A percentile compares a stretch with the other conserved stretches of the same genome.
phyloP scores from a whole-genome alignment of 2,329 filamentous ascomycete genomes.

The Aspergillus aculeatinus region DNA sequence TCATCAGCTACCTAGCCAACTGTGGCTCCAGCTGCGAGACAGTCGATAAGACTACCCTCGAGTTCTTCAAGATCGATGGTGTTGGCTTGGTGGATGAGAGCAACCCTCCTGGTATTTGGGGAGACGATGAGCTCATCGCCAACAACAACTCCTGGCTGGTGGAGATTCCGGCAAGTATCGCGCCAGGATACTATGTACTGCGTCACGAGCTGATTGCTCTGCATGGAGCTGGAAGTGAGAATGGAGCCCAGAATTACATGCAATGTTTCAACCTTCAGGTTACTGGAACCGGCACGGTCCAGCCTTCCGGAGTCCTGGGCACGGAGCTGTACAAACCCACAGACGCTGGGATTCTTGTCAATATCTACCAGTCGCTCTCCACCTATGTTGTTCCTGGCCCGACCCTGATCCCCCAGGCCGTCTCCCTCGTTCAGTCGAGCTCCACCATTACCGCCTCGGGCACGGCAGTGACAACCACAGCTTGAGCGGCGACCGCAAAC shows the following conservation, averaged over 20 bases:
- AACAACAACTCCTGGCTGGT: slow-evolving; percentile 51
- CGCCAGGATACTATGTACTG: slow-evolving; percentile 51
- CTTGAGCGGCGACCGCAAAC: background rate
- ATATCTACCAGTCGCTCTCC: slow-evolving; percentile 49
- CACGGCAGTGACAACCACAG: slow-evolving; percentile 8
- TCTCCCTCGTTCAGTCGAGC: slow-evolving; percentile 16
- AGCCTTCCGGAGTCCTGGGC: slow-evolving; percentile 48
- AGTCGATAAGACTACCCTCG: slow-evolving; percentile 51
- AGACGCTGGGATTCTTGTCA: slow-evolving; percentile 58
- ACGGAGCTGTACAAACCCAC: slow-evolving; percentile 54
- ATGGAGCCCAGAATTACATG: slow-evolving; percentile 52
- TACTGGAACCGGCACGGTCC: slow-evolving; percentile 49
- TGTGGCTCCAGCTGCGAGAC: slow-evolving; percentile 54
- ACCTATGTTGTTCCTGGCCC: slow-evolving; percentile 19
- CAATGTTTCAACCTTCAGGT: slow-evolving; percentile 60
- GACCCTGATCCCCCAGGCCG: slow-evolving; percentile 15
- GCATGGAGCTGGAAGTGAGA: slow-evolving; percentile 42
- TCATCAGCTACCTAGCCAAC: slow-evolving; percentile 61
- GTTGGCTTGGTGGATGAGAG: slow-evolving; percentile 49
- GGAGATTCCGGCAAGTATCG: slow-evolving; percentile 44
- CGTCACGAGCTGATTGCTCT: slow-evolving; percentile 54
- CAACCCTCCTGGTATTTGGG: slow-evolving; percentile 50
- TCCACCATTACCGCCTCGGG: slow-evolving; percentile 17
- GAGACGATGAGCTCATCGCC: slow-evolving; percentile 50
- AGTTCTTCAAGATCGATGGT: slow-evolving; percentile 62